Evolutionary conservation across 1,139 yeast genomes (phyloP).

Genomic region (Yamadazyma kanchanaburiensis): DNA sequence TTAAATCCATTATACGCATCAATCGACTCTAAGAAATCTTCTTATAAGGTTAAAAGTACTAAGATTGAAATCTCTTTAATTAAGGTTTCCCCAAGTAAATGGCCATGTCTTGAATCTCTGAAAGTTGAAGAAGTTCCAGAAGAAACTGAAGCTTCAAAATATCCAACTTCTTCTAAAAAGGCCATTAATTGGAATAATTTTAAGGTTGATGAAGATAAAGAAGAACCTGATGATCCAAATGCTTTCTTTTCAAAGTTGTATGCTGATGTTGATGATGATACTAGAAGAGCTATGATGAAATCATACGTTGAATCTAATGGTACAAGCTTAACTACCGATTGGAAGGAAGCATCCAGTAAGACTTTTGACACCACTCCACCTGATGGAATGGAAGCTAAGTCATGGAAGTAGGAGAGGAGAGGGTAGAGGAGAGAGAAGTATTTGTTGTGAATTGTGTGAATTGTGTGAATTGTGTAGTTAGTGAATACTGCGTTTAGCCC

Average conservation of each 20-base stretch:
- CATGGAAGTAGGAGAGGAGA: conserved; percentile 38
- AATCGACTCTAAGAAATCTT: conserved; percentile 46
- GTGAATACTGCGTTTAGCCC: too few species aligned
- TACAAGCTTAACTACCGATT: conserved; percentile 87
- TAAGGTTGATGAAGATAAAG: conserved; percentile 52
- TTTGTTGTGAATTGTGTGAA: too few species aligned
- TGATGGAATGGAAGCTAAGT: conserved; percentile 55
- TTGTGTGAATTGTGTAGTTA: too few species aligned
- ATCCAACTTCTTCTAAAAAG: conserved; percentile 64
- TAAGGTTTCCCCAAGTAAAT: conserved; percentile 34
- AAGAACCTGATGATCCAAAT: conserved; percentile 47
- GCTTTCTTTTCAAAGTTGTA: conserved; percentile 76
- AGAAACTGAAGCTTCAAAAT: conserved; percentile 21
- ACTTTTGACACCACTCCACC: conserved; percentile 76
- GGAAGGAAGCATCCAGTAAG: conserved; percentile 81
- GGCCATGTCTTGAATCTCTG: conserved; percentile 43
- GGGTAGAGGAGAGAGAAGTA: too few species aligned
- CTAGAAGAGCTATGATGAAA: conserved; percentile 94
- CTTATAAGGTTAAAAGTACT: conserved; percentile 58
- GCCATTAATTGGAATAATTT: conserved; percentile 73
- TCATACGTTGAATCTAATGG: conserved; percentile 93
- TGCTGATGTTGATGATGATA: conserved; percentile 81
- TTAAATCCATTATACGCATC: conserved; percentile 49
- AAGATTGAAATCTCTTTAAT: conserved; percentile 65
- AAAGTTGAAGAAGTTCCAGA: conserved; percentile 8